Evolutionary conservation across 257 asterid species (phyloP).

Genomic region (Plectranthus barbatus): DNA sequence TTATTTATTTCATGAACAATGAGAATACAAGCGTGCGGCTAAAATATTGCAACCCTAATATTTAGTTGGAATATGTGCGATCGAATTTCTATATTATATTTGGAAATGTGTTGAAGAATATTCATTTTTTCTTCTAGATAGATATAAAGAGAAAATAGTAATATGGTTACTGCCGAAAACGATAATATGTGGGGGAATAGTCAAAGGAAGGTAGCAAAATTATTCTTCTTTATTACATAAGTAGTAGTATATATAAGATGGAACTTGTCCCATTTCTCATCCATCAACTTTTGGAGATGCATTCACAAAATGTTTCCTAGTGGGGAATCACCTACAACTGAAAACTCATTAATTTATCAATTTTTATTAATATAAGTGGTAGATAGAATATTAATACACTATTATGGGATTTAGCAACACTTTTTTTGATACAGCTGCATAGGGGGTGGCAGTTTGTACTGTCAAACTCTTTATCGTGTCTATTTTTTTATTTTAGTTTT

Average conservation of each 20-base stretch:
- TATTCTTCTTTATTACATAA: neutral
- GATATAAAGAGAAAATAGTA: neutral
- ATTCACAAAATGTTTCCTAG: slow-evolving; percentile 18
- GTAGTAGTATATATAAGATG: slow-evolving; percentile 6
- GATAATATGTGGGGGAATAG: slow-evolving; percentile 1
- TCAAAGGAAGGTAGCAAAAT: slow-evolving; percentile 1
- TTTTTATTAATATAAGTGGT: neutral
- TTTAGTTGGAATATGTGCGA: too few species aligned
- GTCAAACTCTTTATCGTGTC: too few species aligned
- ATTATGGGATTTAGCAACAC: slow-evolving; percentile 9
- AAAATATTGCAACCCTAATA: too few species aligned
- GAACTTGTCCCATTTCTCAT: slow-evolving; percentile 32
- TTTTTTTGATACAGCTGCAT: slow-evolving; percentile 16
- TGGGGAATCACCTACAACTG: slow-evolving; percentile 28
- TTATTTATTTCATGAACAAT: too few species aligned
- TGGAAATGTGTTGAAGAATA: neutral
- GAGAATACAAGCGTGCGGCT: too few species aligned
- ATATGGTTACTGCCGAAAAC: slow-evolving; percentile 1
- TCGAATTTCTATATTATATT: too few species aligned
- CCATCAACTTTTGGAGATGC: slow-evolving; percentile 20
- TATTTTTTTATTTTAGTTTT: too few species aligned
- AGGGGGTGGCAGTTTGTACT: too few species aligned
- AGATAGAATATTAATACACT: slow-evolving; percentile 13
- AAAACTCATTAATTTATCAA: neutral
- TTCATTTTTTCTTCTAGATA: neutral